Conservation (phyloP, 2,329 filamentous ascomycete species). For the Gyromitra esculenta region DNA sequence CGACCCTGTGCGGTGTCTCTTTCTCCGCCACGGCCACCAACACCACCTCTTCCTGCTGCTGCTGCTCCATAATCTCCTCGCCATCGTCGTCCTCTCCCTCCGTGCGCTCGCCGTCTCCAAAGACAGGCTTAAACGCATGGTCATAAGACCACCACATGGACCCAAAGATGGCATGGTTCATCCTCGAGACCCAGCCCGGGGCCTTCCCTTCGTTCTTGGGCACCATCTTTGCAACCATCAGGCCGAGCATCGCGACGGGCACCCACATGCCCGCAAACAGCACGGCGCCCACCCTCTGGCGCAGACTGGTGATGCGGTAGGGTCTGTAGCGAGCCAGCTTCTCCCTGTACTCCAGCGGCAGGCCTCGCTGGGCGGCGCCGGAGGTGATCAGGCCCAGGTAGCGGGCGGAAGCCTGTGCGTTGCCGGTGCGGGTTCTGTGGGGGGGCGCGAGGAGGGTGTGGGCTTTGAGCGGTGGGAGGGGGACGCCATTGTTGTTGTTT, state of each 20-base stretch:
- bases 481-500: not conserved
- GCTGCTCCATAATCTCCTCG: not conserved
- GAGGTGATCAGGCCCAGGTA: slow-evolving; percentile 83
- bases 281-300: slow-evolving; percentile 73
- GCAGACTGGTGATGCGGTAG: slow-evolving; percentile 73
- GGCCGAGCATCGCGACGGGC: slow-evolving; percentile 68
- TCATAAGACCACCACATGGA: slow-evolving; percentile 74
- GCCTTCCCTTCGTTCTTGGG: slow-evolving; percentile 73
- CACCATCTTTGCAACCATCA: slow-evolving; percentile 65
- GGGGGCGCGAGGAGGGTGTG: slow-evolving; percentile 82
- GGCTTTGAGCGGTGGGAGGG: slow-evolving; percentile 77
- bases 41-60: too few relatives aligned
- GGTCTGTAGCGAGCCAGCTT: slow-evolving; percentile 76
- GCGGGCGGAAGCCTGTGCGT: slow-evolving; percentile 82
- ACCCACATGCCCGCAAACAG: slow-evolving; percentile 71
- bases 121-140: slow-evolving; percentile 70
- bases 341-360: slow-evolving; percentile 79
- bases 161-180: slow-evolving; percentile 67
- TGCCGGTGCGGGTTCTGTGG: slow-evolving; percentile 71
- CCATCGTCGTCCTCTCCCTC: slow-evolving; percentile 57
- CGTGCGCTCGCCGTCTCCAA: slow-evolving; percentile 86
- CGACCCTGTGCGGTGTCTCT: too few relatives aligned
- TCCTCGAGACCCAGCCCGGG: slow-evolving; percentile 72
- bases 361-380: slow-evolving; percentile 80
- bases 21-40: too few relatives aligned